These are phyloP conservation scores for Thuidium tamariscinum DNA, from an alignment of 225 moss, liverwort and hornwort genomes.

Conservation along the genomic window DNA sequence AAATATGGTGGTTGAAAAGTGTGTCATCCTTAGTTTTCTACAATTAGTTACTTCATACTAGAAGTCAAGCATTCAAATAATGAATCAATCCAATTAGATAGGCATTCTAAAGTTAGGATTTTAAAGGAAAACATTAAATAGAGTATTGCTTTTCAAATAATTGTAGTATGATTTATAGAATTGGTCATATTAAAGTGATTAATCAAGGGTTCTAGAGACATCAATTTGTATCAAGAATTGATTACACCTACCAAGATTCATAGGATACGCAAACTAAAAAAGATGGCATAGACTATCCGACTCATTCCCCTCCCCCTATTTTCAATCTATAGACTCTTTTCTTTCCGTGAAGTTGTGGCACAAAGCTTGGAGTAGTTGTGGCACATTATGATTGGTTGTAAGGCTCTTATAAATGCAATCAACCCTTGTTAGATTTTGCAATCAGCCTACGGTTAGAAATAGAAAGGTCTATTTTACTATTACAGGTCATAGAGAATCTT, in stretches of 20 bases:
- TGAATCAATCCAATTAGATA: not conserved
- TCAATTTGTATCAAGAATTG: not conserved
- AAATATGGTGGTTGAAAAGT: not conserved
- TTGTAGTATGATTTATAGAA: accelerated
- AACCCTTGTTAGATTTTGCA: too few relatives aligned
- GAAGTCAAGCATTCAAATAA: not conserved
- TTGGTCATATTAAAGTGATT: not conserved
- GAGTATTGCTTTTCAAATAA: not conserved
- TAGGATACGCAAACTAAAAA: accelerated
- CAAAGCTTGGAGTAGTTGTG: too few relatives aligned
- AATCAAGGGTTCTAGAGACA: accelerated
- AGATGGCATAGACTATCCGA: too few relatives aligned
- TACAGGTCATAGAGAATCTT: too few relatives aligned
- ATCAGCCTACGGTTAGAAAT: too few relatives aligned
- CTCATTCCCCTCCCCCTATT: too few relatives aligned
- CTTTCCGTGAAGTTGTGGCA: too few relatives aligned
- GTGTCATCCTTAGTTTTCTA: accelerated
- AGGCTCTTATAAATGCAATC: too few relatives aligned
- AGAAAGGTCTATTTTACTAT: too few relatives aligned
- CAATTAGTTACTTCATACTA: accelerated
- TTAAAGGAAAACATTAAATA: not conserved
- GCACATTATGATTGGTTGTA: too few relatives aligned
- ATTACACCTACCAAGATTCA: not conserved
- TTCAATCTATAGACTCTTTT: too few relatives aligned
- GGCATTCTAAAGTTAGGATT: not conserved